These are phyloP conservation scores for Yamadazyma atlantica DNA, from an alignment of 1,139 yeast genomes.

Conservation along the genomic window DNA sequence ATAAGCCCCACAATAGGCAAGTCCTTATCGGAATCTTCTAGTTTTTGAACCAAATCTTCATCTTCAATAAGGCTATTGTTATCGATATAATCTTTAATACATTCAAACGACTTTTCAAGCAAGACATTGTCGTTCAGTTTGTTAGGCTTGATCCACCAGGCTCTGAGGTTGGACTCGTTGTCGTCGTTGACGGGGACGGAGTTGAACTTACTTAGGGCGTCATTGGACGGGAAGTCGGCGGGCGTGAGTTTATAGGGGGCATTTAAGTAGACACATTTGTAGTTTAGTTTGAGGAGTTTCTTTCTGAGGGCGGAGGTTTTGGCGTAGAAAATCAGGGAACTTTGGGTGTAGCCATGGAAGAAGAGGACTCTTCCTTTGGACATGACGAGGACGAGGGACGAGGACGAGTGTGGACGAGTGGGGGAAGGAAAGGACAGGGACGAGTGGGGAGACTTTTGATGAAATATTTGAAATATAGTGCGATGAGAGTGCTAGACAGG, in stretches of 20 bases:
- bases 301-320: constrained; percentile 48
- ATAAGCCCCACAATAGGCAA: constrained; percentile 42
- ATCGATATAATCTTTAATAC: constrained; percentile 31
- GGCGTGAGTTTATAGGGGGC: constrained; percentile 69
- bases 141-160: constrained; percentile 39
- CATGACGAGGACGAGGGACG: no score
- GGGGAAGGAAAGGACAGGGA: no score
- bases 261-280: constrained; percentile 73
- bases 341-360: constrained; percentile 47
- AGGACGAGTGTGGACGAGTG: no score
- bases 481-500: no score
- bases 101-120: constrained; percentile 28
- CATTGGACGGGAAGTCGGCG: constrained; percentile 64
- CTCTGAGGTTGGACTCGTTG: constrained; percentile 26
- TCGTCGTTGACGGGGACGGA: constrained; percentile 27
- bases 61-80: constrained; percentile 34
- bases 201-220: constrained; percentile 43
- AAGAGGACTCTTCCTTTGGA: constrained; percentile 35
- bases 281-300: constrained; percentile 32
- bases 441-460: no score
- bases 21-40: constrained; percentile 21
- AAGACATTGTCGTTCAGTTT: constrained; percentile 22
- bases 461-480: no score
- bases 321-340: constrained; percentile 45
- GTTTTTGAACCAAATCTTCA: constrained; percentile 23